Percentiles rank a stretch among this genome's conserved stretches.
Evolutionary conservation across 345 rosid genomes (phyloP).

Genomic region (Pistacia vera): DNA sequence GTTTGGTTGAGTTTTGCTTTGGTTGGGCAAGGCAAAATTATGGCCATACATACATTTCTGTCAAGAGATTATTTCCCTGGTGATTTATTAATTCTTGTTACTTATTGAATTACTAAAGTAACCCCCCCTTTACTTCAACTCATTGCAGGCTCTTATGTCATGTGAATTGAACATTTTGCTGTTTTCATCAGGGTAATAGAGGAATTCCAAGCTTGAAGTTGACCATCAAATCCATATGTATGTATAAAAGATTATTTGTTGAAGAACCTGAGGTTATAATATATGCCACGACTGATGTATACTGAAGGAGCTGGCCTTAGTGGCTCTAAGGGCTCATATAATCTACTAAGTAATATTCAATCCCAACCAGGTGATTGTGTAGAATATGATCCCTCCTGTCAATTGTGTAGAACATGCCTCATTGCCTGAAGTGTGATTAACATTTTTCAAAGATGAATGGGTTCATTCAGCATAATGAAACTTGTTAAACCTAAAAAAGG

Average conservation of each 20-base stretch:
- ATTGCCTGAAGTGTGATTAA: too few species aligned
- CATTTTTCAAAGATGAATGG: too few species aligned
- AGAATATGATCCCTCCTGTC: too few species aligned
- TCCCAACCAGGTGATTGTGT: too few species aligned
- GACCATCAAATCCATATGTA: background rate
- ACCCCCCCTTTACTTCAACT: background rate
- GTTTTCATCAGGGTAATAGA: background rate
- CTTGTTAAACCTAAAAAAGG: too few species aligned
- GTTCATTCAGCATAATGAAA: too few species aligned
- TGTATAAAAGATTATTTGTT: background rate
- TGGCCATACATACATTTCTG: constrained; percentile 20
- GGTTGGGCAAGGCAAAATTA: constrained; percentile 4
- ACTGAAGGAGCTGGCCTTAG: too few species aligned
- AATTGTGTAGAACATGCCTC: too few species aligned
- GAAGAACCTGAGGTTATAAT: constrained; percentile 4
- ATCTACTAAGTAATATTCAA: too few species aligned
- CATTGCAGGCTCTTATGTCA: background rate
- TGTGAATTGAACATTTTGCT: too few species aligned
- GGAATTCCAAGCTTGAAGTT: background rate
- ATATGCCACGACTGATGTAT: background rate
- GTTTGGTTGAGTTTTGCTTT: constrained; percentile 16
- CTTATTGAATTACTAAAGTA: constrained; percentile 7
- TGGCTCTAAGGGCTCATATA: too few species aligned
- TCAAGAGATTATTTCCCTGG: background rate
- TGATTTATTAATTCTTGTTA: background rate